phyloP scores from a whole-genome alignment of 2,329 filamentous ascomycete genomes.

The Shiraia bambusicola region DNA sequence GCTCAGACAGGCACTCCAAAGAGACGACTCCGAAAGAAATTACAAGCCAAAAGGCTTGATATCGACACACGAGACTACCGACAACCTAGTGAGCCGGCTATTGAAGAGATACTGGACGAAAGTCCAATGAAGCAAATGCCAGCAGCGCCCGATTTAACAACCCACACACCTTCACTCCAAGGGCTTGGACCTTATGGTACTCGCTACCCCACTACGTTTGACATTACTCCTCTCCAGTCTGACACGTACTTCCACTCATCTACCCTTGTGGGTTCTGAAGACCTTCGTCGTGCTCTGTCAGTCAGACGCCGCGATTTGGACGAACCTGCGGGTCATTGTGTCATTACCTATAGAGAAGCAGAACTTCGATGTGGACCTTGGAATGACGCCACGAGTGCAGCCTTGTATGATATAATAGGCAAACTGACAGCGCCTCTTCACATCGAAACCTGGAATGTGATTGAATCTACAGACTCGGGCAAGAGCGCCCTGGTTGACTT shows the following conservation, averaged over 20 bases:
- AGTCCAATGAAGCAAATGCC: slow-evolving; percentile 1
- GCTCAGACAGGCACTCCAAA: slow-evolving; percentile 12
- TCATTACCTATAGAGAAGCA: slow-evolving; percentile 40
- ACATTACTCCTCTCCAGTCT: slow-evolving; percentile 50
- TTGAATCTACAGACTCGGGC: not conserved
- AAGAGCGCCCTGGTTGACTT: slow-evolving; percentile 8
- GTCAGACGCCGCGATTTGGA: slow-evolving; percentile 46
- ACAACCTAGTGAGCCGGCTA: slow-evolving; percentile 44
- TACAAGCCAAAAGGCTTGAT: slow-evolving; percentile 50
- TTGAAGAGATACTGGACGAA: slow-evolving; percentile 17
- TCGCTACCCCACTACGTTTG: slow-evolving; percentile 56
- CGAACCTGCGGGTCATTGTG: slow-evolving; percentile 40
- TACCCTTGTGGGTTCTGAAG: slow-evolving; percentile 61
- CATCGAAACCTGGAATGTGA: not conserved
- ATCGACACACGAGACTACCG: slow-evolving; percentile 49
- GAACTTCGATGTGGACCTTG: slow-evolving; percentile 54
- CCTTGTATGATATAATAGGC: slow-evolving; percentile 15
- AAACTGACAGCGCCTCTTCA: slow-evolving; percentile 9
- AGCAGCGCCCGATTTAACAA: slow-evolving; percentile 6
- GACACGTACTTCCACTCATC: slow-evolving; percentile 59
- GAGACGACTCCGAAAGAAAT: slow-evolving; percentile 45
- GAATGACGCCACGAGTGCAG: slow-evolving; percentile 57
- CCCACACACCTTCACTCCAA: slow-evolving; percentile 23
- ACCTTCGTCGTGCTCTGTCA: slow-evolving; percentile 50
- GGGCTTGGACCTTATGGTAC: slow-evolving; percentile 54